Evolutionary conservation across 192 early-diverging fungal genomes (phyloP).

Genomic region (Backusella morwellensis): DNA sequence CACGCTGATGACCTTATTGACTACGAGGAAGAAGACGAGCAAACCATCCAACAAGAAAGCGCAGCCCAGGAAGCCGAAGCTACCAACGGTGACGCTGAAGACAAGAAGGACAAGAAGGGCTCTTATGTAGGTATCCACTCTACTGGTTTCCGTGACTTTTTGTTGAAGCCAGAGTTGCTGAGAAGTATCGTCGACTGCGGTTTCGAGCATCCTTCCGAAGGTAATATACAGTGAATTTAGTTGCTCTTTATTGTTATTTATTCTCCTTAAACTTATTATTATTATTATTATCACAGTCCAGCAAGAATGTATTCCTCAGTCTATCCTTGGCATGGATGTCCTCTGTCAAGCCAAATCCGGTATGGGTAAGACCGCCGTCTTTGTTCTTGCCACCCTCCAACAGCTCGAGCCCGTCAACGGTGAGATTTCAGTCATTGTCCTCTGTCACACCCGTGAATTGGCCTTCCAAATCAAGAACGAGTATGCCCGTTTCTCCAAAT

Average conservation of each 20-base stretch:
- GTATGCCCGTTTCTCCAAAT: conserved; percentile 95
- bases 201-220: conserved; percentile 99
- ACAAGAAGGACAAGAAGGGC: conserved; percentile 90
- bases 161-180: conserved; percentile 94
- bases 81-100: conserved; percentile 50
- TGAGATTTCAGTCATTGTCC: conserved; percentile 84
- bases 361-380: conserved; percentile 99
- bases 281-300: conserved; percentile 63
- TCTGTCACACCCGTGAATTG: conserved; percentile 98
- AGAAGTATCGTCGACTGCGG: conserved; percentile 97
- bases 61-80: conserved; percentile 40
- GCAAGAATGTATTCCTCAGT: conserved; percentile 97
- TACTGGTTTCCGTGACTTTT: conserved; percentile 97
- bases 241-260: background rate
- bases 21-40: conserved; percentile 95
- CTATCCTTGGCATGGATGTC: conserved; percentile 95
- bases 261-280: background rate
- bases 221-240: conserved; percentile 1
- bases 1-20: conserved; percentile 92
- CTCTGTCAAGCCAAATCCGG: conserved; percentile 98
- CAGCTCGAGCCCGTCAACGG: conserved; percentile 84
- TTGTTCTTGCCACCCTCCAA: conserved; percentile 93
- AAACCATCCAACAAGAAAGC: conserved; percentile 52
- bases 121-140: conserved; percentile 98
- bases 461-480: conserved; percentile 99